These are phyloP conservation scores for Fusarium dimerum DNA, from an alignment of 2,329 filamentous ascomycete genomes.

Conservation along the genomic window DNA sequence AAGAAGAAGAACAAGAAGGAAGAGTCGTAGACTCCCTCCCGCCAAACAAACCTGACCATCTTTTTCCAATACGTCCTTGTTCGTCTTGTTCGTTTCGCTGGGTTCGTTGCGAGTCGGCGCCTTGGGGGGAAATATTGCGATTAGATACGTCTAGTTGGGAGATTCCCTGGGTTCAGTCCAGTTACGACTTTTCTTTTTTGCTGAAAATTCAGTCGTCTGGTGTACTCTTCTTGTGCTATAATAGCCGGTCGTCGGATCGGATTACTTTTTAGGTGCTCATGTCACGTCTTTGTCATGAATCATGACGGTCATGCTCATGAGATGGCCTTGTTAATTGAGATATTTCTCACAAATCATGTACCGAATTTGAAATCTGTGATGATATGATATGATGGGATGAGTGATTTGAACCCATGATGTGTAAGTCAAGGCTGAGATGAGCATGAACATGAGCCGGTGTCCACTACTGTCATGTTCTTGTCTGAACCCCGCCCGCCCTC, in stretches of 20 bases:
- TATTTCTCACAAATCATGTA: conserved; percentile 1
- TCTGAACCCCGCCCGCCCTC: not conserved
- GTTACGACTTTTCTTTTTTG: not conserved
- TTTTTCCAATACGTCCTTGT: conserved; percentile 43
- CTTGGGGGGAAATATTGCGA: conserved; percentile 41
- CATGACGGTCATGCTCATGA: conserved; percentile 8
- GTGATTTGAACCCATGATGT: not conserved
- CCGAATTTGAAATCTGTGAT: not conserved
- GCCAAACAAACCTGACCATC: conserved; percentile 31
- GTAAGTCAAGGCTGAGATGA: conserved; percentile 1
- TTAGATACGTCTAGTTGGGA: conserved; percentile 34
- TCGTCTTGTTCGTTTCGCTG: conserved; percentile 41
- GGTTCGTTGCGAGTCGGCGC: conserved; percentile 43
- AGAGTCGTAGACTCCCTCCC: conserved; percentile 37
- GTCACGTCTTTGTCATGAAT: no score
- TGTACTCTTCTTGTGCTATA: conserved; percentile 30
- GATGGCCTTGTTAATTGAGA: conserved; percentile 27
- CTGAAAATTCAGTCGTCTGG: conserved; percentile 26
- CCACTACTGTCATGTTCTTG: not conserved
- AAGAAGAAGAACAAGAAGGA: conserved; percentile 74
- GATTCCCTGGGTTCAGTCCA: no score
- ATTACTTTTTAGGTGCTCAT: conserved; percentile 8
- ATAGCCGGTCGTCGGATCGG: conserved; percentile 22
- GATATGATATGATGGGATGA: not conserved
- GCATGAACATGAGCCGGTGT: conserved; percentile 1